phyloP scores from a whole-genome alignment of 2,329 filamentous ascomycete genomes.

The Atkinsonella hypoxylon region DNA sequence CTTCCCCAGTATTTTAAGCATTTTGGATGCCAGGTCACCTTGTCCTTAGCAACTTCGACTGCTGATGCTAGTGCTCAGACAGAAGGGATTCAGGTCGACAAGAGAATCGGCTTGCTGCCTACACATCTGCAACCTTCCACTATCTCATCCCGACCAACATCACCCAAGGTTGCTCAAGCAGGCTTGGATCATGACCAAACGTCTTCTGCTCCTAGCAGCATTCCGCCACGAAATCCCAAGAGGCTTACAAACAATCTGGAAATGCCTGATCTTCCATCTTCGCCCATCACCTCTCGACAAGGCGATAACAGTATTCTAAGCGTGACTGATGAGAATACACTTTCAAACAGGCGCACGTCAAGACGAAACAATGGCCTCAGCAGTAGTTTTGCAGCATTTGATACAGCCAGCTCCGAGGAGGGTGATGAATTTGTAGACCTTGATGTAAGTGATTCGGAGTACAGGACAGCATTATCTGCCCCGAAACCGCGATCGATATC shows the following conservation, averaged over 20 bases:
- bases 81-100: conserved; percentile 78
- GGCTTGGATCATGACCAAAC: conserved; percentile 25
- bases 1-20: conserved; percentile 77
- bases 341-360: conserved; percentile 43
- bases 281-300: conserved; percentile 25
- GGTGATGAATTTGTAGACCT: conserved; percentile 48
- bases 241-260: conserved; percentile 37
- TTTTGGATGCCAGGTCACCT: conserved; percentile 65
- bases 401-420: conserved; percentile 57
- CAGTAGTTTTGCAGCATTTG: conserved; percentile 79
- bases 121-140: conserved; percentile 68
- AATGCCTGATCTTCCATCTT: conserved; percentile 36
- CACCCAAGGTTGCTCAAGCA: conserved; percentile 30
- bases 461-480: conserved; percentile 51
- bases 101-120: conserved; percentile 62
- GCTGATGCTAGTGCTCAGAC: conserved; percentile 55
- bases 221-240: conserved; percentile 49
- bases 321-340: conserved; percentile 69
- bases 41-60: conserved; percentile 15
- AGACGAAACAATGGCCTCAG: conserved; percentile 62
- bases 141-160: conserved; percentile 50
- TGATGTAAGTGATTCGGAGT: conserved; percentile 56
- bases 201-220: conserved; percentile 38
- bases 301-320: conserved; percentile 58
- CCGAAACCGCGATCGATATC: conserved; percentile 38